phyloP scores from a whole-genome alignment of 371 early-diverging fungal genomes.

The Rhizopus microsporus region DNA sequence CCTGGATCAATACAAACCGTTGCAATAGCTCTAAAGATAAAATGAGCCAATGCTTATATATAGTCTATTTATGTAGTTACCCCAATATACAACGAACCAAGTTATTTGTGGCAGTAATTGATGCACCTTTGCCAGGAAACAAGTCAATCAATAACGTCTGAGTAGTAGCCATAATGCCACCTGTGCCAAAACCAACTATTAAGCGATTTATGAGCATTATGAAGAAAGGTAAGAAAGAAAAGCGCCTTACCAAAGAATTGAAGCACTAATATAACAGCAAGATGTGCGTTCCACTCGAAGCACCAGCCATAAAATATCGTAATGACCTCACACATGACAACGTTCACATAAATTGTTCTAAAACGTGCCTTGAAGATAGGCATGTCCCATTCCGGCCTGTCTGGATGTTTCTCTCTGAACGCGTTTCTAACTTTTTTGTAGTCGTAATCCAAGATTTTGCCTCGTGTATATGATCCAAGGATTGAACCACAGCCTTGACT shows the following conservation, averaged over 20 bases:
- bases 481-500: slow-evolving; percentile 33
- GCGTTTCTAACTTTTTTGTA: slow-evolving; percentile 13
- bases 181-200: slow-evolving; percentile 21
- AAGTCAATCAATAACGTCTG: slow-evolving; percentile 41
- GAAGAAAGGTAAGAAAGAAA: background rate
- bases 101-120: slow-evolving; percentile 50
- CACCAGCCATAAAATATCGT: slow-evolving; percentile 37
- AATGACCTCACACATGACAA: slow-evolving; percentile 12
- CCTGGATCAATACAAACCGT: slow-evolving; percentile 35
- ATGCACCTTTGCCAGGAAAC: slow-evolving; percentile 42
- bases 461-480: slow-evolving; percentile 28
- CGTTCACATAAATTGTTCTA: slow-evolving; percentile 24
- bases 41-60: background rate
- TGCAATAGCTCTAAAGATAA: slow-evolving; percentile 23
- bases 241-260: slow-evolving; percentile 34
- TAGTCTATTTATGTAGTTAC: background rate
- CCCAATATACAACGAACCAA: slow-evolving; percentile 43
- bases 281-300: slow-evolving; percentile 22
- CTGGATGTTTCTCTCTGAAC: slow-evolving; percentile 10
- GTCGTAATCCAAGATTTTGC: slow-evolving; percentile 36
- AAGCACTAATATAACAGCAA: slow-evolving; percentile 30
- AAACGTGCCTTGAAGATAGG: slow-evolving; percentile 31
- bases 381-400: slow-evolving; percentile 5
- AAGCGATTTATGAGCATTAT: too few species aligned
- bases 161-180: slow-evolving; percentile 13